Conservation (phyloP, 78 protist species). For the Dictyostelium intermedium region DNA sequence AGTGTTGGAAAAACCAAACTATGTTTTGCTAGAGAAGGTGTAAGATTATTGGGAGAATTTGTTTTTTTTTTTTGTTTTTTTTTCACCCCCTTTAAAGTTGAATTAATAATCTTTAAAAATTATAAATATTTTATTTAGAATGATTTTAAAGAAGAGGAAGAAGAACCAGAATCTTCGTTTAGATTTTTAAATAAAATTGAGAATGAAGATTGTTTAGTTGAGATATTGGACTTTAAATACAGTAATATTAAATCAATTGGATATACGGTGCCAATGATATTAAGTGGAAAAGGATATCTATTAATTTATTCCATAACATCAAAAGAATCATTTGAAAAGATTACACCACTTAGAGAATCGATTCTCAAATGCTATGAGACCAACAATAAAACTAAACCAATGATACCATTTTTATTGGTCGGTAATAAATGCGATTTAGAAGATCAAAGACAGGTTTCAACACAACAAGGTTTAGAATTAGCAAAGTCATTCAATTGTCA, state of each 20-base stretch:
- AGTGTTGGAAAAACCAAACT: not conserved
- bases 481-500: conserved; percentile 71
- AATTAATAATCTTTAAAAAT: too few species aligned
- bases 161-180: not conserved
- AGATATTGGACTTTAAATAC: not conserved
- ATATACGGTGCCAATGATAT: not conserved
- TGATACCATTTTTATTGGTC: conserved; percentile 18
- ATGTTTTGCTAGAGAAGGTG: not conserved
- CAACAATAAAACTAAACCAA: not conserved
- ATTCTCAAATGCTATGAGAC: too few species aligned
- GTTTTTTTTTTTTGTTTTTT: too few species aligned
- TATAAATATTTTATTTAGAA: too few species aligned
- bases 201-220: not conserved
- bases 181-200: not conserved
- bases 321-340: not conserved
- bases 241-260: not conserved
- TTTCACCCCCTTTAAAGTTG: too few species aligned
- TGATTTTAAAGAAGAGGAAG: not conserved
- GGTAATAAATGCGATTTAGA: conserved; percentile 74
- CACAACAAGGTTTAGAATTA: conserved; percentile 72
- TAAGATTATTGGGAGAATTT: not conserved
- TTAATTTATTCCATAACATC: not conserved
- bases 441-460: conserved; percentile 69
- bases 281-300: not conserved
- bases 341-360: not conserved